Evolutionary conservation across 164 flowering plant genomes (phyloP), one percentile per base, ranked within the genome.

Genomic region (Berberis vulgaris): DNA sequence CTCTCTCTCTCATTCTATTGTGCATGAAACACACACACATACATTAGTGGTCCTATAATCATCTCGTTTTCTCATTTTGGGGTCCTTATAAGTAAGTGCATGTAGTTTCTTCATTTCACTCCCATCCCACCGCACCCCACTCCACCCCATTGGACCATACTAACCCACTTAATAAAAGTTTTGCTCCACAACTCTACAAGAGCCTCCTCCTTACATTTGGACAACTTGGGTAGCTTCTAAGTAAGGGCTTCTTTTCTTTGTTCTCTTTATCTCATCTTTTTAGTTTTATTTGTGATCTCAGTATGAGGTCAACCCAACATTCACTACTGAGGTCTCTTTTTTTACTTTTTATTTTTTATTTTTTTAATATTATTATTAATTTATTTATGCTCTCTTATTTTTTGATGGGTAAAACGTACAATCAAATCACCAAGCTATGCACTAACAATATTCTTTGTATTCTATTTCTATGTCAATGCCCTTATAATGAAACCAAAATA

Each of bases 281-380:
- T 56, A 43, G 38, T 59, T 53, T 59, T 62, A 52, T 26, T 26
- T 42, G 62, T 46, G 59, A 55, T 66, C 68, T 61, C 59, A 2
- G 59, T 43, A 64, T 53, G 58, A 26, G 74, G 82, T 82, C 80
- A 82, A 78, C 79, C 80, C 69, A 73, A 62, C 76, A 73, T 64
- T 61, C 65, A 69, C 69, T 77, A 57, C 56, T 65, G 44, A 65
- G 64, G 77, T 82, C 84, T 56, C 70, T 67, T 69, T 77, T 75
- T 57, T 60, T 55, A 13, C 62, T 65, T 57, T 57, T 57, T 71
- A n/a, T 69, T 46, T 44, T 57, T 67, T 68, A 69, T 41, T 61
- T 59, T 49, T 46, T 43, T 43, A 52, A 52, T 54, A n/a, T 1
- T 12, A 9, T 47, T 38, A 57, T 61, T 50, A 54, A 59, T 56